Base-by-base conservation (phyloP, 1,139 yeast genomes). In the Debaryomyces psychrophilus region DNA sequence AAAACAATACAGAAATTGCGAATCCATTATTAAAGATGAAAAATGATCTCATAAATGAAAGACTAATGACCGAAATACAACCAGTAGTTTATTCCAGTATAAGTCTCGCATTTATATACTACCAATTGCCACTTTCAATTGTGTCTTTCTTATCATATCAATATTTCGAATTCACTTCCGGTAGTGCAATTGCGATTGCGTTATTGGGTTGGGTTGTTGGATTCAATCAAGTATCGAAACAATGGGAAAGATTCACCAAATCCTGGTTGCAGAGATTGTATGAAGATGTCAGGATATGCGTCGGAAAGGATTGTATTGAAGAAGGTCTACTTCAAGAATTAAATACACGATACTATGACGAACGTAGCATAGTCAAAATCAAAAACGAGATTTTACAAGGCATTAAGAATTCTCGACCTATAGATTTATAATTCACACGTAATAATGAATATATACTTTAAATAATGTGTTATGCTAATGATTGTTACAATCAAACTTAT, bases 201-300 rank as follows among this genome's bases (percentile, higher is more conserved):
- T 55, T 63, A 5, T 57, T 75, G n/a, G 80, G 80, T 1, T 65
- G 73, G 68, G 71, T 69, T 5, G 56, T 71, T 44, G 80, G 80
- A 6, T 72, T 74, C 55, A 73, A 73, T 46, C 65, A 71, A 44
- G 76, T 74, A 2, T 68, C 77, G 5, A 70, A 67, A 43, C 53
- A 50, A 5, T 75, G 80, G 80, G 65, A 64, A 26, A 41, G 39
- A 0, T 66, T 71, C 45, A 58, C 63, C 2, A 52, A 52, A 1
- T 31, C 49, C 2, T 75, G 79, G 79, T 49, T 61, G 12, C 44
- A 49, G 2, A 44, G 54, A 2, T 52, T 75, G 20, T 71, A 59
- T 50, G 79, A 75, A 48, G 66, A 69, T 22, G 61, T 68, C 3
- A 57, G 80, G 33, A 18, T 71, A 2, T 63, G 70, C 46, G 46